Conservation (phyloP, 257 asterid species). For the Solanum virginianum region DNA sequence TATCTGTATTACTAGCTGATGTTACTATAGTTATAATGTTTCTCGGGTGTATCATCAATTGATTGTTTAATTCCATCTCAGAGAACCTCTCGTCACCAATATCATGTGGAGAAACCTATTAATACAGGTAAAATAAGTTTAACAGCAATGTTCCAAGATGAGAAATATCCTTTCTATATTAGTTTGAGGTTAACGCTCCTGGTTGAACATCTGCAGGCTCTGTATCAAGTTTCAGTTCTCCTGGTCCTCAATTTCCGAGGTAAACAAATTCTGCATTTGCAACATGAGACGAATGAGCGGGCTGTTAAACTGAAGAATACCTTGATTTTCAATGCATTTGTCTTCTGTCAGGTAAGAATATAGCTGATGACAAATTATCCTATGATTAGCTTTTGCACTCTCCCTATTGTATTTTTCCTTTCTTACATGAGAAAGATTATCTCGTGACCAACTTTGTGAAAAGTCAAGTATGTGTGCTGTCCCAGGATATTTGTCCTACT, state of each 20-base stretch:
- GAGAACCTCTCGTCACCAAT: constrained; percentile 96
- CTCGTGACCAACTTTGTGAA: background rate
- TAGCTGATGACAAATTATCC: background rate
- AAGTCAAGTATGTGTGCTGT: background rate
- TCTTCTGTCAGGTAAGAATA: constrained; percentile 65
- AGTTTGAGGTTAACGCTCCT: constrained; percentile 1
- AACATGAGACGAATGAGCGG: constrained; percentile 26
- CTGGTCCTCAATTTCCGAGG: constrained; percentile 80
- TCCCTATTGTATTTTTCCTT: background rate
- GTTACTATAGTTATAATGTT: background rate
- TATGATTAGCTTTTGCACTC: background rate
- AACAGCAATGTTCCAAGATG: background rate
- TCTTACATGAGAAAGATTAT: background rate
- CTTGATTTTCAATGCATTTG: constrained; percentile 80
- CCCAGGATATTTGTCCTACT: background rate
- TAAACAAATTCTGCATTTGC: constrained; percentile 39
- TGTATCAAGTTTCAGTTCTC: constrained; percentile 82
- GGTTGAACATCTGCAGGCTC: constrained; percentile 43
- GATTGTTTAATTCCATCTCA: constrained; percentile 15
- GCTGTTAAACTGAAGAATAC: constrained; percentile 73
- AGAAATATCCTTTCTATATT: background rate
- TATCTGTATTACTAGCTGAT: background rate
- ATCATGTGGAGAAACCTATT: constrained; percentile 96
- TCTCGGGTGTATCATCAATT: background rate
- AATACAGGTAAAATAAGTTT: constrained; percentile 53